Conservation (phyloP, 345 rosid species). For the Hibiscus mutabilis region DNA sequence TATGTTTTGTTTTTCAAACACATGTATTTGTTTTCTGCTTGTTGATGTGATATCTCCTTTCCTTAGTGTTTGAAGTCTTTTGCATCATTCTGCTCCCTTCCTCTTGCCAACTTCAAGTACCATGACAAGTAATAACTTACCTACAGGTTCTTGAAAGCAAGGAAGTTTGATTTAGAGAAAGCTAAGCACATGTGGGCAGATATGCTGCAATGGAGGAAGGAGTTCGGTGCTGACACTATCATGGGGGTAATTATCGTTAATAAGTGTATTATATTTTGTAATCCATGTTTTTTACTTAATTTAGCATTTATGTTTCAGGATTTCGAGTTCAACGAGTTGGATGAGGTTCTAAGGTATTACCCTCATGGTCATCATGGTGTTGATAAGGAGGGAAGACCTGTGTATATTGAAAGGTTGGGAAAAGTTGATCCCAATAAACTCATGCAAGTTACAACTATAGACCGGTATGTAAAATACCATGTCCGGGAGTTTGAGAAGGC, state of each 20-base stretch:
- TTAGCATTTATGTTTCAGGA: constrained; percentile 40
- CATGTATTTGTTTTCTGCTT: not conserved
- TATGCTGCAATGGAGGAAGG: constrained; percentile 94
- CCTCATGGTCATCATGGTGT: constrained; percentile 98
- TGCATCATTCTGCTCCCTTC: not conserved
- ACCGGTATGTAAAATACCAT: constrained; percentile 79
- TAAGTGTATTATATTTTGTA: not conserved
- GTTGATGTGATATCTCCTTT: not conserved
- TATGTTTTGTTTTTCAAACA: not conserved
- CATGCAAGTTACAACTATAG: constrained; percentile 86
- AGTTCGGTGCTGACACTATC: constrained; percentile 73
- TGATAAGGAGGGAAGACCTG: constrained; percentile 91
- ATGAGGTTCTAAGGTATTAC: constrained; percentile 71
- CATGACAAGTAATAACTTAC: not conserved
- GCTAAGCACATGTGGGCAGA: constrained; percentile 99
- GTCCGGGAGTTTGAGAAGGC: constrained; percentile 89
- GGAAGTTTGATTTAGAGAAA: constrained; percentile 83
- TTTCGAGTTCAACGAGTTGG: constrained; percentile 77
- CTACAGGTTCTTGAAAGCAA: constrained; percentile 76
- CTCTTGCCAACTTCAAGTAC: not conserved
- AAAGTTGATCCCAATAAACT: constrained; percentile 79
- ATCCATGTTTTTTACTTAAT: constrained; percentile 10
- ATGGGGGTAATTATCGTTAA: constrained; percentile 47
- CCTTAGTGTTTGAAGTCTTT: not conserved
- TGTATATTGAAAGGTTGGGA: constrained; percentile 91